These are phyloP conservation scores for Schrenkiella parvula DNA, from an alignment of 345 rosid genomes.

Conservation along the genomic window DNA sequence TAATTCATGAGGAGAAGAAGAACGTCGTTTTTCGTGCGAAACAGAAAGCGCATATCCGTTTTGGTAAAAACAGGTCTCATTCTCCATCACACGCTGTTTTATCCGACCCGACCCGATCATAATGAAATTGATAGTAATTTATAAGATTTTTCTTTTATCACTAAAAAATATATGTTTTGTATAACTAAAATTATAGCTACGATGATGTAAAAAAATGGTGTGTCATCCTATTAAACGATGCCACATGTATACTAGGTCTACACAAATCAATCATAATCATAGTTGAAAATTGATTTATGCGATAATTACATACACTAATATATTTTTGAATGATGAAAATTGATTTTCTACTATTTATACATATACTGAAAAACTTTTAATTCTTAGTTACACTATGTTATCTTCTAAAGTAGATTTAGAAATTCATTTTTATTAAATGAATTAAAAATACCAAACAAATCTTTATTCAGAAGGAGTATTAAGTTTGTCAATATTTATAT, in stretches of 20 bases:
- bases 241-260: background rate
- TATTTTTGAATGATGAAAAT: no score
- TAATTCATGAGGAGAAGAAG: background rate
- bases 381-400: no score
- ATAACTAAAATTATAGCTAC: background rate
- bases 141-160: no score
- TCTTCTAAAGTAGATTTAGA: background rate
- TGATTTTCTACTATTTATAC: no score
- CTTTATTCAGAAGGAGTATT: background rate
- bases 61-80: constrained; percentile 9
- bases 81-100: constrained; percentile 18
- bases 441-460: background rate
- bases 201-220: background rate
- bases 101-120: background rate
- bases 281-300: no score
- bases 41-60: constrained; percentile 30
- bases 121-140: background rate
- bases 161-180: no score
- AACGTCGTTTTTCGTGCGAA: constrained; percentile 17
- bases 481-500: background rate
- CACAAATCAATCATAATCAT: no score
- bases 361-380: no score
- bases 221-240: background rate
- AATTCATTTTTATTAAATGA: background rate
- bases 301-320: no score